Evolutionary conservation across 2,329 filamentous ascomycete genomes (phyloP), one percentile per base, ranked within the genome.

Genomic region (Scleromitrula shiraiana): DNA sequence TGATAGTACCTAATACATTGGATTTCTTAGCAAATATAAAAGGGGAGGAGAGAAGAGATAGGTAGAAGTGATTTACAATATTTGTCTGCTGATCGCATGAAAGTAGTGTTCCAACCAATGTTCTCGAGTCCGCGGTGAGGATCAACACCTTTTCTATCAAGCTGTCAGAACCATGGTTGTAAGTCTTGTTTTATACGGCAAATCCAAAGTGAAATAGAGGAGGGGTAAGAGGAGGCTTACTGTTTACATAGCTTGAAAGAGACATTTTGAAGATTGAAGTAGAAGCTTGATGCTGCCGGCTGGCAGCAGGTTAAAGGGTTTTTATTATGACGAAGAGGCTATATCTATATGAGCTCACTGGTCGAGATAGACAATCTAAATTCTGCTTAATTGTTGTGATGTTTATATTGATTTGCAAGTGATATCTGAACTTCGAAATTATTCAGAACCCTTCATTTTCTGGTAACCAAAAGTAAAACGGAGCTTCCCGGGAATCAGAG

Each of bases 71-170:
- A 56, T 70, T 52, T 68, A 82, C 80, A 53, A 98, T 72, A 68
- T 98, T 98, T 57, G 93, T 97, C 61, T 85, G 81, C 68, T 95
- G 83, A 67, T 98, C 93, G 64, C 85, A 89, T 37, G 86, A 88
- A 41, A 91, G 74, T 46, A 98, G 80, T 2, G 76, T 90, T 51
- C 93, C 93, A 53, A 88, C 77, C 19, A 91, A 71, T 39, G 88
- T 95, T 60, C 91, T 83, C 43, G 91, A 93, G 68, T 97, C 93
- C 58, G 88, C 85, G 23, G 93, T 97, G 55, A 97, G 78, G 62
- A 97, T 84, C 50, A 90, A 76, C 59, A 97, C 88, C 68, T 88
- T 94, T 70, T 95, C 93, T 96, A 62, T 36, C 52, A 27, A 50
- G 56, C 54, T 65, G 62, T 68, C 57, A 68, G 64, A 64, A 57